phyloP scores from a whole-genome alignment of 768 basidiomycete genomes.

The Chalciporus pseudorubinellus region DNA sequence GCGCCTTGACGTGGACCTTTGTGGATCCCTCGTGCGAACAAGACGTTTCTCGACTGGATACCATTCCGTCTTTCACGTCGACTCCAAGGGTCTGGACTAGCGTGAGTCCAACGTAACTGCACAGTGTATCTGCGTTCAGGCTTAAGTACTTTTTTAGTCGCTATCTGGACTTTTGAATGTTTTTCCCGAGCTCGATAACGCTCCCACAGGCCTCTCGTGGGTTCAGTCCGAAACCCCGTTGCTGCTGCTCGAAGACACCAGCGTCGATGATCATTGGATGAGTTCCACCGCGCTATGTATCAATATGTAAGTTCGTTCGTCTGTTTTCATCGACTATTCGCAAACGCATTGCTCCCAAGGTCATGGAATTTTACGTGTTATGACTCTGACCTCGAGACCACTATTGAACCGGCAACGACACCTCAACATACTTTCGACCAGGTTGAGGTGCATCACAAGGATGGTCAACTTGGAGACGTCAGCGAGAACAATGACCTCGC shows the following conservation, averaged over 20 bases:
- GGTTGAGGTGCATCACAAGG: not conserved
- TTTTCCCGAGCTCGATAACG: constrained; percentile 26
- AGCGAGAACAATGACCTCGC: not conserved
- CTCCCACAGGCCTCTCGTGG: constrained; percentile 22
- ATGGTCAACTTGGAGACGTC: not conserved
- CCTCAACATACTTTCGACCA: not conserved
- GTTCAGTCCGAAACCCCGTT: constrained; percentile 28
- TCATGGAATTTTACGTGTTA: constrained; percentile 25
- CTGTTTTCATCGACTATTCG: not conserved
- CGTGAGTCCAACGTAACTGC: constrained; percentile 16
- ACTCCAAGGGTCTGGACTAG: constrained; percentile 29
- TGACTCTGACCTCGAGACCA: constrained; percentile 18
- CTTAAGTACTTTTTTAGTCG: constrained; percentile 19
- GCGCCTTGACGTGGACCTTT: constrained; percentile 19
- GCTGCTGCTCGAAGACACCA: constrained; percentile 18
- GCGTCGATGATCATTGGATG: constrained; percentile 16
- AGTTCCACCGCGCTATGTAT: constrained; percentile 17
- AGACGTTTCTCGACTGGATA: not conserved
- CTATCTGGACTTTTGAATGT: constrained; percentile 15
- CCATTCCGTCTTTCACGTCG: not conserved
- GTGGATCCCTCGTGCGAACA: constrained; percentile 3
- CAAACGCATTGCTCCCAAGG: constrained; percentile 10
- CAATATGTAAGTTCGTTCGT: constrained; percentile 18
- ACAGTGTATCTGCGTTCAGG: not conserved
- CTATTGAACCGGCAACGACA: not conserved